phyloP scores from a whole-genome alignment of 1,139 yeast species.

The Geotrichum candidum region DNA sequence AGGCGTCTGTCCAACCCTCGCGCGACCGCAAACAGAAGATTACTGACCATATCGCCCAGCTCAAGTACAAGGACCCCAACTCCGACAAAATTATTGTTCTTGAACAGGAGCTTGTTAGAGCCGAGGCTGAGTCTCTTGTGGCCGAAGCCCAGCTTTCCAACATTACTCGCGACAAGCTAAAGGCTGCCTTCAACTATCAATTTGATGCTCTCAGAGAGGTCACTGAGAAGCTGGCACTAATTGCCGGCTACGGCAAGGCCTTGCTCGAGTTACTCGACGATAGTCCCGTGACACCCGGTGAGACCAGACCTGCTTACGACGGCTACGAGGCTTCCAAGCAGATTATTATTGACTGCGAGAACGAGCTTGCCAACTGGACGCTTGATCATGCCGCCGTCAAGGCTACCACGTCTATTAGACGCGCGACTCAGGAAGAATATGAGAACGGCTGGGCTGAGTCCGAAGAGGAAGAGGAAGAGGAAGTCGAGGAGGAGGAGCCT shows the following conservation, averaged over 20 bases:
- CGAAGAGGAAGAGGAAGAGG: conserved; percentile 16
- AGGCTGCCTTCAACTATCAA: conserved; percentile 95
- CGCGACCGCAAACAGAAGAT: conserved; percentile 97
- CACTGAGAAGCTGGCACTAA: conserved; percentile 91
- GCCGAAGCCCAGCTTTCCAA: conserved; percentile 98
- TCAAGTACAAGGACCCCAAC: conserved; percentile 96
- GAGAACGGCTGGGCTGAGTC: conserved; percentile 40
- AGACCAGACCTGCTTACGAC: conserved; percentile 96
- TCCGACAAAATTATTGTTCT: conserved; percentile 90
- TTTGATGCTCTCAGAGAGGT: conserved; percentile 94
- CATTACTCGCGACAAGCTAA: conserved; percentile 94
- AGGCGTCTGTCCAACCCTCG: conserved; percentile 94
- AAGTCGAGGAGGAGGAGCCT: conserved; percentile 11
- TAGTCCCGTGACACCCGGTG: conserved; percentile 97
- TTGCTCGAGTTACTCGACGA: conserved; percentile 91
- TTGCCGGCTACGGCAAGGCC: conserved; percentile 98
- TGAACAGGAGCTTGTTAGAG: conserved; percentile 97
- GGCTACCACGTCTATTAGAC: conserved; percentile 73
- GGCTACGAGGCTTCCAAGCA: conserved; percentile 98
- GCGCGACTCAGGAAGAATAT: conserved; percentile 15
- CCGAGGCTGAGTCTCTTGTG: conserved; percentile 96
- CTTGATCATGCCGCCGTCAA: conserved; percentile 90
- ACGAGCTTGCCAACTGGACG: conserved; percentile 94
- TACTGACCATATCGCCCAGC: conserved; percentile 94
- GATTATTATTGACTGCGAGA: conserved; percentile 95